Base-by-base conservation (phyloP, 2,329 filamentous ascomycete genomes). In the Epichloe bromicola region DNA sequence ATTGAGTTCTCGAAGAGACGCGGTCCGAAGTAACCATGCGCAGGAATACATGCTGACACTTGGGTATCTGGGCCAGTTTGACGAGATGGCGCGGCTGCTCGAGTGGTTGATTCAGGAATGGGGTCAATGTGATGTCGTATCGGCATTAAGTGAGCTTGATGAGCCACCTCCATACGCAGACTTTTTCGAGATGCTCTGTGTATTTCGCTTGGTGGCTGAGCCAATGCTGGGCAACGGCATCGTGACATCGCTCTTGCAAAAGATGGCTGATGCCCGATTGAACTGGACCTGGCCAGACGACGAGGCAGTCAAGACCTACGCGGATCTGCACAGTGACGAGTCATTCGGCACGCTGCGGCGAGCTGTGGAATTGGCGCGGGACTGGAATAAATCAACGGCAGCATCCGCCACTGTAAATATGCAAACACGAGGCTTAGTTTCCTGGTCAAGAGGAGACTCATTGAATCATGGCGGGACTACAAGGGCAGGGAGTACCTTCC, bases 11-110 rank as follows among this genome's bases (percentile, higher is more conserved):
- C 60, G 67, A 7, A 57, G 53, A 48, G 67, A 70, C 51, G 60
- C 62, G 2, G 61, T 67, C 39, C 56, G 59, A 51, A 64, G 62
- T 5, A 57, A 60, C 80, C 56, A 66, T 14, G 65, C 59, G 1
- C 78, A 85, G 57, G 68, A 70, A 2, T 85, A 86, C 60, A 73
- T 88, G 61, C 74, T 81, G 45, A 73, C 78, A 1, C 67, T 88
- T 20, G 83, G 78, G 1, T 73, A 76, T 49, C 63, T 80, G n/a
- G 75, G 74, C 37, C 79, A 87, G 56, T 70, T 72, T 46, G 66
- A 74, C 2, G 79, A 75, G 47, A 78, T 88, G 61, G 70, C 75
- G 5, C 67, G 67, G 4, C 65, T 83, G 5, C 65, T 83, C 14
- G 63, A 67, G 33, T 89, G 82, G 82, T 75, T 84, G 56, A 64